Base-by-base conservation (phyloP, 352 stramenopile species). In the Phytophthora palmivora region DNA sequence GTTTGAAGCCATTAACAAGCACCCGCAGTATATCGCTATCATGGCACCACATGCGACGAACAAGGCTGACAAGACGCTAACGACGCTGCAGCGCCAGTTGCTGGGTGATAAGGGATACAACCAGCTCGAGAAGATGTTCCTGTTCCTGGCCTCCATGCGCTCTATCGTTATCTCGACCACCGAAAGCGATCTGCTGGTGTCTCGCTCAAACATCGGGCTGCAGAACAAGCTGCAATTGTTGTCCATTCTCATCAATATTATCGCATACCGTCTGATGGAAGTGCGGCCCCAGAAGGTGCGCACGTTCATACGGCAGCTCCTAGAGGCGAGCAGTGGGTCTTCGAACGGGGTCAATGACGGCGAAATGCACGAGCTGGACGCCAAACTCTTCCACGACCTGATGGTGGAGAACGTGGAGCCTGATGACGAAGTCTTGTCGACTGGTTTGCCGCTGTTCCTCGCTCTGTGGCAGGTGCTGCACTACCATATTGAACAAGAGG, bases 31-130 rank as follows among this genome's bases (percentile, higher is more conserved):
- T 66, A 93, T 95, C 51, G 77, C 83, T 12, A 91, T 95, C 71
- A 83, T 84, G 67, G 58, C 74, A 5, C 52, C 59, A 5, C 66
- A 64, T 14, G 6, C 58, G 22, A 49, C 39, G n/a, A 56, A 57
- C n/a, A 73, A 55, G 15, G 36, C 57, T 14, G 61, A 65, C 26
- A 58, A 54, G 30, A 48, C 68, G 11, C 47, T 74, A 19, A 79
- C 80, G 52, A 76, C 69, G 5, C 74, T 95, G 37, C 84, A 92
- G 58, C 76, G 68, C 2, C 82, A 91, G 42, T 58, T 95, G 22
- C 67, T 95, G 26, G 86, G 86, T 3, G 81, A 95, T 67, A 95
- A 95, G 48, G 86, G 87, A n/a, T 95, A 92, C 82, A 91, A 88
- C 63, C 84, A 93, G 51, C 76, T 95, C 6, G 75, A 92, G 67